These are phyloP conservation scores for Cladosporium sp. DNA, from an alignment of 2,329 filamentous ascomycete species.

Conservation along the genomic window DNA sequence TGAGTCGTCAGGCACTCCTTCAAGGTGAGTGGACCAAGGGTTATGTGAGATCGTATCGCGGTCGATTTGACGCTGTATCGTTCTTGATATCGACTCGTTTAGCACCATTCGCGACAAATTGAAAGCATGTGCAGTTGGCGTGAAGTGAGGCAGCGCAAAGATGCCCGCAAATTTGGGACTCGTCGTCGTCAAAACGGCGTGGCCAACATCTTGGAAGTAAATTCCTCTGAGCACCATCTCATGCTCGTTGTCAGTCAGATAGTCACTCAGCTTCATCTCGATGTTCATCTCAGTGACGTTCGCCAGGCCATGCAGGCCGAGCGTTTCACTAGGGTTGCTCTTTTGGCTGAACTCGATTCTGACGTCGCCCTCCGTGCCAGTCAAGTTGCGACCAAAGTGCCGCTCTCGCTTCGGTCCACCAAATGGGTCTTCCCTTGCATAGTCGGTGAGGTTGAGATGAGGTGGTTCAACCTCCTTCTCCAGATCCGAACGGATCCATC, in stretches of 20 bases:
- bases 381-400: constrained; percentile 75
- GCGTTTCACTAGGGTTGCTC: constrained; percentile 31
- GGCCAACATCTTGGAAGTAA: constrained; percentile 78
- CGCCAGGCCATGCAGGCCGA: constrained; percentile 33
- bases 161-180: constrained; percentile 91
- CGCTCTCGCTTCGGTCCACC: constrained; percentile 45
- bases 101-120: constrained; percentile 52
- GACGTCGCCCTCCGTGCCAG: constrained; percentile 65
- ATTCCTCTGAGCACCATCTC: constrained; percentile 77
- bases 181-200: constrained; percentile 77
- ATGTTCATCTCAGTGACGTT: constrained; percentile 65
- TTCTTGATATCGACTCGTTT: constrained; percentile 65
- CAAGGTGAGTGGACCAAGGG: constrained; percentile 71
- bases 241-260: constrained; percentile 68
- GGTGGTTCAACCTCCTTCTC: constrained; percentile 43
- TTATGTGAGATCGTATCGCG: constrained; percentile 53
- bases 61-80: constrained; percentile 62
- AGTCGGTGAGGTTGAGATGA: constrained; percentile 47
- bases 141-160: constrained; percentile 80
- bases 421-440: constrained; percentile 65
- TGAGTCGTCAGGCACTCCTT: constrained; percentile 50
- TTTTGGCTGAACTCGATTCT: constrained; percentile 63
- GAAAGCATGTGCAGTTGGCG: constrained; percentile 55
- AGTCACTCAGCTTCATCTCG: constrained; percentile 68
- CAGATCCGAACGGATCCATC: constrained; percentile 63